Base-by-base conservation (phyloP, 2,329 filamentous ascomycete genomes). In the Colletotrichum eremochloae region DNA sequence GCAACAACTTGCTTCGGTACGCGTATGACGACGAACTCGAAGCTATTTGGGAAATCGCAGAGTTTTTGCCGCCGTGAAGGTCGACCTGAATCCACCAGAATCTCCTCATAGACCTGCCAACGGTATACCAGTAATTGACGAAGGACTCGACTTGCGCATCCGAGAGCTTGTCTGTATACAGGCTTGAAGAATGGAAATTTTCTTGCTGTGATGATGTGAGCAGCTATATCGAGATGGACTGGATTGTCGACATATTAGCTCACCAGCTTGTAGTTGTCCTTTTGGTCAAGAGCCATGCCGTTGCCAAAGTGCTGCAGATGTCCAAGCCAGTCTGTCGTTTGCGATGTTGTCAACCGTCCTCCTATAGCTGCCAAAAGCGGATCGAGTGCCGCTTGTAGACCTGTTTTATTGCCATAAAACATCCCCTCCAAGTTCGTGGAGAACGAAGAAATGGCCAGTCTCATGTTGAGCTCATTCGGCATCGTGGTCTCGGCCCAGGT, bases 1-100 rank as follows among this genome's bases (percentile, higher is more conserved):
- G 84, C 2, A 87, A 81, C n/a, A 88, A 82, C 75, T 84, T 82
- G 65, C 83, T 78, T 29, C 82, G 82, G 74, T 84, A 82, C 0
- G 79, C 77, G 75, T 82, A 85, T 1, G 83, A 78, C 1, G 82
- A 80, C 4, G 75, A 76, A 7, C 76, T 36, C 0, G 72, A 66
- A 0, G 73, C 29, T 1, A 79, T 62, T 0, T 77, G 72, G 1
- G 80, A 73, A 46, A 85, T 76, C 68, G 79, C 81, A 0, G 83
- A 83, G 72, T 82, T 81, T 42, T 76, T 72, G 46, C 80, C 80
- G n/a, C 80, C 80, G 64, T 80, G 78, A 46, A 79, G 65, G 72
- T 81, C 80, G 31, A 81, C 76, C 66, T 80, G 80, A 60, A 81
- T 74, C 74, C 75, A 81, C 79, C 80, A 82, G 68, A 81, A 79